A percentile compares a stretch with the other conserved stretches of the same genome.
Conservation (phyloP, 768 basidiomycete species). For the Lentinula sp. region DNA sequence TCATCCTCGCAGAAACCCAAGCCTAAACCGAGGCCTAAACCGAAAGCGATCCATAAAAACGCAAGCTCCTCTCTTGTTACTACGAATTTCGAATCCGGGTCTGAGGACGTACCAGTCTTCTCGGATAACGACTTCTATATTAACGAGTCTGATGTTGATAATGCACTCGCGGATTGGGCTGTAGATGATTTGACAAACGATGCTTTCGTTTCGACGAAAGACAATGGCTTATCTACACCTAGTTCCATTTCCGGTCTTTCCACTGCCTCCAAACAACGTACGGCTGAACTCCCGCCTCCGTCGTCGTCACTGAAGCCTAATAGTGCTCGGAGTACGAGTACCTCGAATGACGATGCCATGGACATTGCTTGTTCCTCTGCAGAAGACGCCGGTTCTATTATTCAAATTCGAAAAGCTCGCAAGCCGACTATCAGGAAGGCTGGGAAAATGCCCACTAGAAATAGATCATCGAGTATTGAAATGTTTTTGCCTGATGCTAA, state of each 20-base stretch:
- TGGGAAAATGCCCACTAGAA: not conserved
- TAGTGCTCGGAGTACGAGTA: not conserved
- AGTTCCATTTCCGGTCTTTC: not conserved
- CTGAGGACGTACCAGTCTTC: not conserved
- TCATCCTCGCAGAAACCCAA: not conserved
- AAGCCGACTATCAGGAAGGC: not conserved
- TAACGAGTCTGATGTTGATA: not conserved
- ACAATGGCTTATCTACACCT: not conserved
- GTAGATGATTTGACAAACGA: not conserved
- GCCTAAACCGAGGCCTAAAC: constrained; percentile 3
- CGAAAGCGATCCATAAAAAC: not conserved
- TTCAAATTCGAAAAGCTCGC: not conserved
- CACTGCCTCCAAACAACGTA: not conserved
- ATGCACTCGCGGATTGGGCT: not conserved
- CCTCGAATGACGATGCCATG: not conserved
- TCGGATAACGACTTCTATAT: not conserved
- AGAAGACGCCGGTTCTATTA: not conserved
- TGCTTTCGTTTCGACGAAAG: not conserved
- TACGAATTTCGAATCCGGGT: constrained; percentile 1
- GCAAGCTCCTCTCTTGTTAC: not conserved
- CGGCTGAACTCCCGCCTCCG: not conserved
- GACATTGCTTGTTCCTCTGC: not conserved
- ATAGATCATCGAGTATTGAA: not conserved
- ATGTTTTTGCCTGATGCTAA: not conserved
- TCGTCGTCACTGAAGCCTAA: not conserved